Evolutionary conservation across 78 protist species (phyloP), one percentile per base, ranked within the genome.

Genomic region (Dictyostelium purpureum): DNA sequence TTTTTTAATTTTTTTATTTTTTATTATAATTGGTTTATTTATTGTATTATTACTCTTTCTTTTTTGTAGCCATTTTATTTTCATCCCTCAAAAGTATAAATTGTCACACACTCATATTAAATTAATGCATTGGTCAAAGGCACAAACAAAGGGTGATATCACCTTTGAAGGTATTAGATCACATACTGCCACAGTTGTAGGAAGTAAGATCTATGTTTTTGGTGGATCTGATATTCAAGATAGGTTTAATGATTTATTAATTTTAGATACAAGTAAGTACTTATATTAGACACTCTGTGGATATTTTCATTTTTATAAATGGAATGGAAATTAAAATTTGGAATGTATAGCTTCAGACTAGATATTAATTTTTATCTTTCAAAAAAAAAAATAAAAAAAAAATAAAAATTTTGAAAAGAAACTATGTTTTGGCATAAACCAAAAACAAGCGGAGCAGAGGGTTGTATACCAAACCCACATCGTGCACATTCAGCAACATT

Each of bases 101-200:
- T n/a, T n/a, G 49, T 43, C 7, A 43, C 49, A 47, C 65, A 56
- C n/a, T n/a, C n/a, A n/a, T n/a, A n/a, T n/a, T n/a, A n/a, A n/a
- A n/a, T n/a, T n/a, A 42, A 80, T 85, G 92, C 80, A 85, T 85
- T 85, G 92, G 92, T 85, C 92, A 42, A 85, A 73, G 61, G 92
- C 92, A n/a, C 43, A 61, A 57, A 85, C 92, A n/a, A 66, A 66
- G 49, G 92, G 92, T 24, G 85, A 77, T 57, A 43, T 59, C 7
- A 37, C 66, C 16, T 66, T 73, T 66, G 79, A 57, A 54, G 82
- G 92, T 31, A 74, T 73, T 14, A 70, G 92, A 61, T 85, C 92
- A 47, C 92, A 85, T 35, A 74, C 92, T 40, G 80, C 92, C 4
- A 85, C 92, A n/a, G 92, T 85, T 24, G 92, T 85, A 21, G 92